These are phyloP conservation scores for Aspergillus puulaauensis DNA, from an alignment of 2,329 filamentous ascomycete genomes.

Conservation along the genomic window DNA sequence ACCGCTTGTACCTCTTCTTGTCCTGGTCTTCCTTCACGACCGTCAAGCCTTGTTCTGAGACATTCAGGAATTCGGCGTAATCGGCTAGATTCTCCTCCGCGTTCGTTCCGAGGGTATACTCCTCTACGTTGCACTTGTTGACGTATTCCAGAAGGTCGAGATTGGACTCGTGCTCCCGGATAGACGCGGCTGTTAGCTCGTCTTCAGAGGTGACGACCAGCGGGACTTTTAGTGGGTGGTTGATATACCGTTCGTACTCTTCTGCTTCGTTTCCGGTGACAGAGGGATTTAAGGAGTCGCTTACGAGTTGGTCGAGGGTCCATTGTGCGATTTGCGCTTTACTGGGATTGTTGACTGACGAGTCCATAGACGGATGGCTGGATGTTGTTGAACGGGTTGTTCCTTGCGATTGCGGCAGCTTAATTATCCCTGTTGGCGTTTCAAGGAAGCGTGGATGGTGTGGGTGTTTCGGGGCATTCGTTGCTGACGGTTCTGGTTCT, in stretches of 20 bases:
- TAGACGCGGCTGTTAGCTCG: conserved; percentile 34
- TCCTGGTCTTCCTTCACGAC: conserved; percentile 81
- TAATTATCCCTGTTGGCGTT: conserved; percentile 55
- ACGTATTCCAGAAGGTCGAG: conserved; percentile 80
- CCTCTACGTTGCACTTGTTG: conserved; percentile 64
- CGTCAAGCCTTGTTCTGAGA: conserved; percentile 80
- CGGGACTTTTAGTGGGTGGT: conserved; percentile 83
- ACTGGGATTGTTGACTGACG: conserved; percentile 66
- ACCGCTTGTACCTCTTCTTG: conserved; percentile 97
- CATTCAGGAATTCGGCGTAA: conserved; percentile 73
- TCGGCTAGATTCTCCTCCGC: conserved; percentile 67
- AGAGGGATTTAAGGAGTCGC: conserved; percentile 80
- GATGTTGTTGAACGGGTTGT: conserved; percentile 21
- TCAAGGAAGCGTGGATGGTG: conserved; percentile 25
- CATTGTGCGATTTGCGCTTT: conserved; percentile 74
- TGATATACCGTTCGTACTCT: conserved; percentile 86
- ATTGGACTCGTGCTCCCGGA: conserved; percentile 42
- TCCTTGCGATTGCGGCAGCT: conserved; percentile 38
- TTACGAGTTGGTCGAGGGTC: conserved; percentile 83
- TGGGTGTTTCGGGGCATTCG: neutral
- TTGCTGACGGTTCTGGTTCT: conserved; percentile 54
- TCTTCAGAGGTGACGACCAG: conserved; percentile 54
- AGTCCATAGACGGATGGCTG: conserved; percentile 45
- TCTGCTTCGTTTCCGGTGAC: conserved; percentile 74
- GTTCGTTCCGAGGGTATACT: conserved; percentile 43